These are phyloP conservation scores for Elaeis oleifera DNA, from an alignment of 202 grass and related monocot species.

Conservation along the genomic window DNA sequence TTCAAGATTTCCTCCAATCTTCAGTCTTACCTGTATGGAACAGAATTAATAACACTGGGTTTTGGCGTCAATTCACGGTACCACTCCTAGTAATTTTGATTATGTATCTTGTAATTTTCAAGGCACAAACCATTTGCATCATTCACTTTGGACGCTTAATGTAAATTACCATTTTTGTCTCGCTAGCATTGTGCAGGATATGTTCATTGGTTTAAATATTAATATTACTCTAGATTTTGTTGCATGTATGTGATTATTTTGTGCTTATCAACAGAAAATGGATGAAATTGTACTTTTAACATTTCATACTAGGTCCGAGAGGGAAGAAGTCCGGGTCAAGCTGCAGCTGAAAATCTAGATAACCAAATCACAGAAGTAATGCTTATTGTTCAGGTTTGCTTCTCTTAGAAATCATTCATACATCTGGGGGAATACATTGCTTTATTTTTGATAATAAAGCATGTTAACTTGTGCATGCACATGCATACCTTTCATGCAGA, in stretches of 20 bases:
- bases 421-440: neutral
- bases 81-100: conserved; percentile 5
- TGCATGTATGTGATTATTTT: too few relatives aligned
- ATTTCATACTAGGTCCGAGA: conserved; percentile 71
- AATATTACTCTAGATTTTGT: too few relatives aligned
- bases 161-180: neutral
- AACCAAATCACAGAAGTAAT: conserved; percentile 76
- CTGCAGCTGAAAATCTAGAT: conserved; percentile 30
- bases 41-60: conserved; percentile 78
- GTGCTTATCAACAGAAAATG: too few relatives aligned
- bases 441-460: too few relatives aligned
- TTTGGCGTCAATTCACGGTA: conserved; percentile 97
- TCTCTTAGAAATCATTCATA: neutral
- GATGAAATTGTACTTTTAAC: conserved; percentile 3
- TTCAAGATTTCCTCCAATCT: conserved; percentile 70
- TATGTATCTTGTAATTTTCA: neutral
- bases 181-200: too few relatives aligned
- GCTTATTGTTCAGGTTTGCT: conserved; percentile 77
- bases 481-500: too few relatives aligned
- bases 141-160: conserved; percentile 3
- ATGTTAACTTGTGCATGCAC: too few relatives aligned
- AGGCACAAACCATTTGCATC: conserved; percentile 7
- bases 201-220: too few relatives aligned
- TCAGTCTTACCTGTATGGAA: conserved; percentile 71
- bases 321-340: conserved; percentile 50